Evolutionary conservation across 139 green algal species (phyloP), one percentile per base, ranked within the genome.

Genomic region (Parachlorella kessleri): DNA sequence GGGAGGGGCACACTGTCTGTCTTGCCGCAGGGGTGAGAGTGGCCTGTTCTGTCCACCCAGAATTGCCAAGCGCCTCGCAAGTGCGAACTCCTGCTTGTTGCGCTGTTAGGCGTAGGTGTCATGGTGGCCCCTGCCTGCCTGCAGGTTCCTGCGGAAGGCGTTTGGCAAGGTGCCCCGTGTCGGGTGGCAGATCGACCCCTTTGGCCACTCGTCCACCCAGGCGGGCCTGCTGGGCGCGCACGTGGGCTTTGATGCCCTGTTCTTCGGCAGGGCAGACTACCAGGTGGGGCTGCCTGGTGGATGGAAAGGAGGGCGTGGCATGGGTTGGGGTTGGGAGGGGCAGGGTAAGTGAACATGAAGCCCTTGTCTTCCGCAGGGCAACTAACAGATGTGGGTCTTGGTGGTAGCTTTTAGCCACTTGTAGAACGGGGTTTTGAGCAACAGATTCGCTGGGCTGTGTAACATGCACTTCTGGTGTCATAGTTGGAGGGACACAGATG

Each of bases 151-250:
- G 65, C 86, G 87, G 33, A 63, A 81, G 3, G 93, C 85, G 0
- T 94, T 96, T 81, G 83, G 80, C n/a, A 55, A 78, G 24, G 42
- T 73, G 5, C 94, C 94, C 0, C 76, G 38, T 0, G 76, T 97
- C 1, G 90, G 84, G 0, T 98, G 94, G 94, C 94, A 98, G 84
- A 86, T 98, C 38, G 94, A 98, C 79, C 94, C 94, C 18, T 98
- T 98, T 83, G 94, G 94, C 23, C 94, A 98, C 82, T 97, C 94
- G 4, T 70, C 85, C 37, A 94, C 91, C 0, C 94, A 98, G 83
- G 93, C 91, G n/a, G 83, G 81, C 9, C 88, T 98, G n/a, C 76
- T 98, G 63, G 81, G 85, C 0, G 88, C 83, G 39, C 73, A 82
- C 32, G 79, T 89, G 4, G 94, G 94, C 53, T 94, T 94, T 74